These are phyloP conservation scores for Penicillium sclerotigenum DNA, from an alignment of 2,329 filamentous ascomycete species.

Conservation along the genomic window DNA sequence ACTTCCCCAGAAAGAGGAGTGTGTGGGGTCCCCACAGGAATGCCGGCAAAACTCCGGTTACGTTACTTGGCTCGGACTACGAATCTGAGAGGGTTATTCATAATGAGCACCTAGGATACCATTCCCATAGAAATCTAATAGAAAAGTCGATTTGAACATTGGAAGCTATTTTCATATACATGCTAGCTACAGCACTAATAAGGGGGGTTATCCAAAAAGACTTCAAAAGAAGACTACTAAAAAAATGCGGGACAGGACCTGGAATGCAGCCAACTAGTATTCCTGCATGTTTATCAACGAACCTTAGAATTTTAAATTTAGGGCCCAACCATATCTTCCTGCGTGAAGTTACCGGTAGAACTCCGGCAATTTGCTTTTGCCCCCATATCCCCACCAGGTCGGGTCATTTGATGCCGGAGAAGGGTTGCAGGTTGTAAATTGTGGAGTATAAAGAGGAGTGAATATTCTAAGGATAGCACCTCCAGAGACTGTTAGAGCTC, in stretches of 20 bases:
- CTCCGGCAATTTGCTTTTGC: neutral
- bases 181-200: neutral
- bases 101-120: no score
- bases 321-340: neutral
- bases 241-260: neutral
- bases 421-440: no score
- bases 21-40: conserved; percentile 1
- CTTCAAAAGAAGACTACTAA: no score
- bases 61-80: no score
- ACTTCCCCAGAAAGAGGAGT: conserved; percentile 1
- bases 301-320: neutral
- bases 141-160: no score
- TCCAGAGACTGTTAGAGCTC: neutral
- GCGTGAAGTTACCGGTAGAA: neutral
- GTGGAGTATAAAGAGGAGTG: neutral
- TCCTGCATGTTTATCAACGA: neutral
- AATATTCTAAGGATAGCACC: neutral
- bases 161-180: no score
- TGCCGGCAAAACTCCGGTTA: neutral
- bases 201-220: neutral
- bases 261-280: neutral
- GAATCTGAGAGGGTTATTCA: neutral
- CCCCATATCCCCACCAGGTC: neutral
- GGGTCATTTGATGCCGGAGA: neutral
- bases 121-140: no score